These are phyloP conservation scores for Botrytis squamosa DNA, from an alignment of 2,329 filamentous ascomycete species.

Conservation along the genomic window DNA sequence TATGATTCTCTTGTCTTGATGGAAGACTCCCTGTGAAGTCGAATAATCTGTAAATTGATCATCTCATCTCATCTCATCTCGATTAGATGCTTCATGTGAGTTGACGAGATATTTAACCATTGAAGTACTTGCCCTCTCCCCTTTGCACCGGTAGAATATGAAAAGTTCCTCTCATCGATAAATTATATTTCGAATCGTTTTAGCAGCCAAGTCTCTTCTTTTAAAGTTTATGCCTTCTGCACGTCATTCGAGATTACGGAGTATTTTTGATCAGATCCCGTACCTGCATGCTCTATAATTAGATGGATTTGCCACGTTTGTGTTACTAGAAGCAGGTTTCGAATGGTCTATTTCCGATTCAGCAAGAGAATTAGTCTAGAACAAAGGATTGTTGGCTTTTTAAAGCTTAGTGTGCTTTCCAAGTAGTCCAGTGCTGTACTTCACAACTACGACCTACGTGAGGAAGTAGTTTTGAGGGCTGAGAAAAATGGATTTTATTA, in stretches of 20 bases:
- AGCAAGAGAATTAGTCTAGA: not conserved
- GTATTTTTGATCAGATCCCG: not conserved
- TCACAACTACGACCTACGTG: too few relatives aligned
- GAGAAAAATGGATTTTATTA: too few relatives aligned
- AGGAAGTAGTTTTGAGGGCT: not conserved
- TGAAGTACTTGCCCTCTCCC: fast-evolving
- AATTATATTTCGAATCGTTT: not conserved
- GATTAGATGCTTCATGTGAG: not conserved
- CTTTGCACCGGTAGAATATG: not conserved
- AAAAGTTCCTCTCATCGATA: not conserved
- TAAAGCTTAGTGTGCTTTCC: not conserved
- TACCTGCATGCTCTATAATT: not conserved
- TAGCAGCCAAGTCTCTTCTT: not conserved
- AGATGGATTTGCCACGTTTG: not conserved
- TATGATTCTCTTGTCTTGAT: not conserved
- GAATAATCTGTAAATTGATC: not conserved
- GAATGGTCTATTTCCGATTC: not conserved
- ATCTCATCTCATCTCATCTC: not conserved
- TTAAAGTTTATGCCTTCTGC: not conserved
- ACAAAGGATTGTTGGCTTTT: not conserved
- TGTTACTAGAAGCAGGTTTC: not conserved
- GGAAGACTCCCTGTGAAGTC: not conserved
- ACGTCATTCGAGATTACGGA: not conserved
- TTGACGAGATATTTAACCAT: not conserved
- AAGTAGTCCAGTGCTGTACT: not conserved